Evolutionary conservation across 1,284 basidiomycete genomes (phyloP).

Genomic region (Macrocystidia cucumis): DNA sequence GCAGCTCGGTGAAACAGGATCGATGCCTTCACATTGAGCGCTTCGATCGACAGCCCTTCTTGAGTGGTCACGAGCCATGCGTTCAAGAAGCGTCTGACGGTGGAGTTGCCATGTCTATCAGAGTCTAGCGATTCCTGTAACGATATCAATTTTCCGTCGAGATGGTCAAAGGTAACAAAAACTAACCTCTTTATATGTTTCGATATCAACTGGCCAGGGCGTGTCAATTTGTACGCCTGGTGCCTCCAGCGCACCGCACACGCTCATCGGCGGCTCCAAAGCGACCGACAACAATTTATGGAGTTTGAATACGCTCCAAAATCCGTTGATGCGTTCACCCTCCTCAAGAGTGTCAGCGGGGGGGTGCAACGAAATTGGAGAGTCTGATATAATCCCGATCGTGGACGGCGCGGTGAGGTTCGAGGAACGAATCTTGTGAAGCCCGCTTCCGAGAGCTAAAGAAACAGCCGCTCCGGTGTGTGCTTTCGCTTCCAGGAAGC

Average conservation of each 20-base stretch:
- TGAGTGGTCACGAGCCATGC: constrained; percentile 12
- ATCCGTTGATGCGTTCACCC: constrained; percentile 49
- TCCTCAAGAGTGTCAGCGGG: constrained; percentile 36
- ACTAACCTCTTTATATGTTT: constrained; percentile 37
- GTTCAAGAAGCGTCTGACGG: constrained; percentile 27
- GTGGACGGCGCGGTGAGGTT: constrained; percentile 20
- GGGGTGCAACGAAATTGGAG: constrained; percentile 20
- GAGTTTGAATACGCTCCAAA: constrained; percentile 46
- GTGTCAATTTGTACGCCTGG: constrained; percentile 44
- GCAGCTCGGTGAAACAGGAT: constrained; percentile 33
- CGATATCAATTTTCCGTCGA: constrained; percentile 7
- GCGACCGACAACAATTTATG: constrained; percentile 45
- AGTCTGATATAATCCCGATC: constrained; percentile 24
- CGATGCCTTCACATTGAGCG: constrained; percentile 27
- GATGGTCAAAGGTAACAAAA: constrained; percentile 4
- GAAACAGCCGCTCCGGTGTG: constrained; percentile 32
- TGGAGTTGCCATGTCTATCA: constrained; percentile 25
- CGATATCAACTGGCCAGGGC: constrained; percentile 48
- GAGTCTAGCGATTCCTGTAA: constrained; percentile 21
- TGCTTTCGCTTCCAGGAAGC: constrained; percentile 35
- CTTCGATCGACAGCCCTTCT: constrained; percentile 19
- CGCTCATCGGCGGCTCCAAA: constrained; percentile 33
- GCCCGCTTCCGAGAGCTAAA: constrained; percentile 29
- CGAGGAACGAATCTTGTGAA: constrained; percentile 32
- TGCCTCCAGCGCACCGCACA: constrained; percentile 35